These are phyloP conservation scores for Fusarium duplospermum DNA, from an alignment of 2,329 filamentous ascomycete genomes.

Conservation along the genomic window DNA sequence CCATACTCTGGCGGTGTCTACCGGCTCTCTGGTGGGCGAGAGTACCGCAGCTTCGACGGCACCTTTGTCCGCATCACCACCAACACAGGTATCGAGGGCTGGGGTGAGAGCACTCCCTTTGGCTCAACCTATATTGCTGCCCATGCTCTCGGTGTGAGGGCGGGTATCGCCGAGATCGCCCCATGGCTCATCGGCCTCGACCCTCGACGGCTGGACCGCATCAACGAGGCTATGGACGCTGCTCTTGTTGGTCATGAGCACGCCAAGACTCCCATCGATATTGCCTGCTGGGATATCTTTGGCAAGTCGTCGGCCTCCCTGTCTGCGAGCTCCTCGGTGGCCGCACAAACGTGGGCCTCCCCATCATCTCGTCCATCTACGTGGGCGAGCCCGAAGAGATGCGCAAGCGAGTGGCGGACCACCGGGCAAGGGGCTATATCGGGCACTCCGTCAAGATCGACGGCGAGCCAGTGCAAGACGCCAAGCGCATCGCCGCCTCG, in stretches of 20 bases:
- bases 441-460: conserved; percentile 34
- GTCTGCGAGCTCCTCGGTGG: conserved; percentile 37
- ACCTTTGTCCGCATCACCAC: conserved; percentile 37
- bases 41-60: conserved; percentile 29
- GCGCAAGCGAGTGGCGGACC: conserved; percentile 20
- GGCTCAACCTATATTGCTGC: conserved; percentile 32
- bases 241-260: conserved; percentile 27
- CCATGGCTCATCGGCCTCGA: conserved; percentile 28
- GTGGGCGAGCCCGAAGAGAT: conserved; percentile 30
- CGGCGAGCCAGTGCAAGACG: conserved; percentile 21
- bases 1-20: conserved; percentile 32
- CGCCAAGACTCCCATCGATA: conserved; percentile 31
- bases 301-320: conserved; percentile 30
- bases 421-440: conserved; percentile 23
- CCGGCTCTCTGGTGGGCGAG: conserved; percentile 25
- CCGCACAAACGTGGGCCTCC: conserved; percentile 20
- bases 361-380: conserved; percentile 35
- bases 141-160: conserved; percentile 32
- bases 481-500: conserved; percentile 25
- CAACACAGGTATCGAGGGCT: conserved; percentile 33
- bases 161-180: conserved; percentile 28
- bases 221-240: conserved; percentile 35
- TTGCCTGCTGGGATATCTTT: conserved; percentile 38
- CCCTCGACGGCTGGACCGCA: conserved; percentile 27
- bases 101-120: conserved; percentile 38